Base-by-base conservation (phyloP, 2,329 filamentous ascomycete genomes). In the Pseudogymnoascus sp. region DNA sequence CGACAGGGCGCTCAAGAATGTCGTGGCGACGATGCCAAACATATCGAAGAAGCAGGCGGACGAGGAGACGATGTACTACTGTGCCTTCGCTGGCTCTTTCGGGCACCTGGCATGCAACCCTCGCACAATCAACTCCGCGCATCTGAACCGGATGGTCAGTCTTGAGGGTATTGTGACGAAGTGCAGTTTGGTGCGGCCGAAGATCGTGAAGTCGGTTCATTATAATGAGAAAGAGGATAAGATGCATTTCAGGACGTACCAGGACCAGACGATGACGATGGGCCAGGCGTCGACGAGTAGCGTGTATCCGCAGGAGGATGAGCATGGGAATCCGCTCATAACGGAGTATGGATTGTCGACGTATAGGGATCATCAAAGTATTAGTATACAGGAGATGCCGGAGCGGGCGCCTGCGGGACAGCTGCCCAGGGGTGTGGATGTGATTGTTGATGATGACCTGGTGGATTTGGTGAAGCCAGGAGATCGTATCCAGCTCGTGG, bases 361-460 rank as follows among this genome's bases (percentile, higher is more conserved):
- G 61, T 99, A 97, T 77, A 85, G 93, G 72, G 95, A 99, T 74
- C 95, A 99, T 74, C 95, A 99, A n/a, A n/a, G 76, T 96, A 91
- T 99, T 65, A 97, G 93, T 0, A 97, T 99, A 68, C 95, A 99
- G 77, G 95, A 99, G 79, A 99, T 99, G 95, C 95, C 95, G 0
- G 95, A 99, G 76, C 83, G 93, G 70, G 95, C 95, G 1, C 95
- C 95, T 62, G 93, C 95, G 65, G 95, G 95, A 62, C 95, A 97
- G 79, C 83, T 99, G 67, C 95, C 95, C 65, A 88, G 95, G 62
- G 92, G 93, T 63, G 95, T 99, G 16, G 95, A 99, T 76, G 93
- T 97, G 12, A 93, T 99, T 69, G 80, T 99, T 68, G 95, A 99
- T 74, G 95, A 99, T 74, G 95, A 99, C 74, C 81, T 99, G 62